Evolutionary conservation across 2,329 filamentous ascomycete genomes (phyloP), one percentile per base, ranked within the genome.

Genomic region (Arthrobotrys musiformis): DNA sequence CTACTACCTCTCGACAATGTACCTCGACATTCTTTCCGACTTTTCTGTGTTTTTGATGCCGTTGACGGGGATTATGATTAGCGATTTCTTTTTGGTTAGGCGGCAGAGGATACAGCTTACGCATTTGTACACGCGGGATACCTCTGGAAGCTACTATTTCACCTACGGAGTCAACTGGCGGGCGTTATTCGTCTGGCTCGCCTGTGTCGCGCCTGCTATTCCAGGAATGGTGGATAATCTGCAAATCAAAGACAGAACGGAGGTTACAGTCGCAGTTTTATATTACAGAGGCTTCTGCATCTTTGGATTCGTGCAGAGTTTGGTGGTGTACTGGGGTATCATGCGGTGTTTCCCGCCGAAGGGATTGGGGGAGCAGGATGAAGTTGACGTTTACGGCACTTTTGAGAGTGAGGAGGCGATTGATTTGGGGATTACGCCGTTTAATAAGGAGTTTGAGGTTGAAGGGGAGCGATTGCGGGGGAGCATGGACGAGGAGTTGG

Each of bases 1-100:
- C 0, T 82, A 88, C 2, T 83, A 84, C 6, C 84, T 82, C 0
- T 85, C 86, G 0, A 81, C 82, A 8, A 77, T 77, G 66, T 77
- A 77, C 44, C 66, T 77, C 4, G 73, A 77, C 26, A 77, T 77
- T 40, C 69, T 77, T 42, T 70, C 64, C 42, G 73, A 77, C 61
- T 77, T 77, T 56, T 77, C 73, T 9, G 73, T 77, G 2, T 70
- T 70, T n/a, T 17, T 77, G 35, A 77, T 77, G 73, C 73, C 73
- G 15, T 48, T 77, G 22, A 77, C 73, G 42, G 73, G 73, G 2
- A 77, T 77, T n/a, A 77, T 77, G 73, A 77, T 77, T 37, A 70
- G 66, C 26, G 73, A 77, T 48, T 77, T 61, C 60, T 77, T 77
- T 26, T 48, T 77, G 30, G 58, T 70, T 8, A 42, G 73, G 15